Evolutionary conservation across 106 monocot species (phyloP), one percentile per base, ranked within the genome.

Genomic region (Allium fistulosum): DNA sequence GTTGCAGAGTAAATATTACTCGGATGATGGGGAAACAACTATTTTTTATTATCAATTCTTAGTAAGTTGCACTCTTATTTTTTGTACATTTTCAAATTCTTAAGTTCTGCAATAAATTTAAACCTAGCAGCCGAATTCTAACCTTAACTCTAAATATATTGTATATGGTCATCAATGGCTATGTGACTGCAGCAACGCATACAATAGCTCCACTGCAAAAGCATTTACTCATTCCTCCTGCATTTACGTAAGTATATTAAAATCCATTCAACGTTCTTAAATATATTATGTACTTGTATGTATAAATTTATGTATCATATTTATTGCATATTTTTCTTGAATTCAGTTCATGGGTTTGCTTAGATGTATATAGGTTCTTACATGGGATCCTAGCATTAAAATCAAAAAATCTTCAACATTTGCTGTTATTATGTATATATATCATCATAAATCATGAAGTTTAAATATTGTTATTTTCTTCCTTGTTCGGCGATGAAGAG

Each of bases 201-300:
- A 51, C 67, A 51, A 51, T 67, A 67, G 49, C 67, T 53, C 57
- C 69, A 6, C 37, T 67, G 45, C 65, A 2, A 8, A 16, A 16
- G 46, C 58, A 56, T 47, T 69, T 17, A 9, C 22, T 47, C 3
- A 13, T 9, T 11, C 46, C 47, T 57, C 47, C 46, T 9, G 17
- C 26, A 53, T 69, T 46, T 58, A 69, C 69, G 69, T 58, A 46
- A 69, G 69, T 16, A 69, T 69, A 55, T 58, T 26, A 3, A 53
- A 57, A 69, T 16, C 15, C 28, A 46, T 69, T 47, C 55, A 69
- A 69, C 17, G 8, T 64, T 8, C 45, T 64, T 9, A 22, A 46
- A 37, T 13, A 46, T 64, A 13, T 6, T 6, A 55, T 55, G 11
- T 11, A 55, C 48, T 12, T n/a, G 63, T 37, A 5, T 37, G 63